Percentiles rank a stretch among this genome's conserved stretches.
Evolutionary conservation across 495 filamentous ascomycete genomes (phyloP).

Genomic region (Hypoxylon crocopeplum): DNA sequence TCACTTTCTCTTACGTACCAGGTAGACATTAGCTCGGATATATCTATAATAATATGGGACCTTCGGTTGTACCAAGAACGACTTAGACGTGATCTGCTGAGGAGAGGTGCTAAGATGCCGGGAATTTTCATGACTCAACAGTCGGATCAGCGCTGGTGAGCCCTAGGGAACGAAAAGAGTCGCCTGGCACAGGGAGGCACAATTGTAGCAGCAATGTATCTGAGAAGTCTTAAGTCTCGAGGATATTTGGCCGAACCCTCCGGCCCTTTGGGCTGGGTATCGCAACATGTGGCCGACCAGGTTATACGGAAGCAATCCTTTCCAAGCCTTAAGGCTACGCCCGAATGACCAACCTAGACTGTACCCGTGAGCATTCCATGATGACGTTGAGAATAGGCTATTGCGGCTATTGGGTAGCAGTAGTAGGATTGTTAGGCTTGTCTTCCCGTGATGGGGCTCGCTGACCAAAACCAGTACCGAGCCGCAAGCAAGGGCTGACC

Average conservation of each 20-base stretch:
- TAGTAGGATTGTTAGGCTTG: constrained; percentile 3
- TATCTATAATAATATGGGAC: too few species aligned
- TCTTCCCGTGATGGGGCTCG: constrained; percentile 2
- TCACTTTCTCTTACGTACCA: too few species aligned
- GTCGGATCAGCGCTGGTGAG: too few species aligned
- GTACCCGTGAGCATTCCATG: background rate
- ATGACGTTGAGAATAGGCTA: constrained; percentile 27
- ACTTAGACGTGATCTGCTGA: too few species aligned
- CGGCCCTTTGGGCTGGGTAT: constrained; percentile 2
- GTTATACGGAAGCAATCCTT: constrained; percentile 13
- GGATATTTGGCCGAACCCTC: background rate
- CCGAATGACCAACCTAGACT: constrained; percentile 1
- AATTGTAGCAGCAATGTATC: too few species aligned
- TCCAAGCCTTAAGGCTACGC: background rate
- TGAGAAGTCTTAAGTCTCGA: too few species aligned
- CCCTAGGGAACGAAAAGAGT: too few species aligned
- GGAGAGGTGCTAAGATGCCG: too few species aligned
- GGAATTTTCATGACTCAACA: too few species aligned
- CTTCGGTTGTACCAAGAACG: too few species aligned
- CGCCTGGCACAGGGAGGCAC: too few species aligned
- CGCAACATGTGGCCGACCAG: constrained; percentile 13
- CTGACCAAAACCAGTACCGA: constrained; percentile 14
- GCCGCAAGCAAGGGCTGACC: constrained; percentile 24
- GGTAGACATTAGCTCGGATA: too few species aligned
- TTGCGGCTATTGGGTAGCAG: constrained; percentile 15